A percentile compares a stretch with the other conserved stretches of the same genome.
phyloP scores from a whole-genome alignment of 106 monocot species.

The Allium cepa region DNA sequence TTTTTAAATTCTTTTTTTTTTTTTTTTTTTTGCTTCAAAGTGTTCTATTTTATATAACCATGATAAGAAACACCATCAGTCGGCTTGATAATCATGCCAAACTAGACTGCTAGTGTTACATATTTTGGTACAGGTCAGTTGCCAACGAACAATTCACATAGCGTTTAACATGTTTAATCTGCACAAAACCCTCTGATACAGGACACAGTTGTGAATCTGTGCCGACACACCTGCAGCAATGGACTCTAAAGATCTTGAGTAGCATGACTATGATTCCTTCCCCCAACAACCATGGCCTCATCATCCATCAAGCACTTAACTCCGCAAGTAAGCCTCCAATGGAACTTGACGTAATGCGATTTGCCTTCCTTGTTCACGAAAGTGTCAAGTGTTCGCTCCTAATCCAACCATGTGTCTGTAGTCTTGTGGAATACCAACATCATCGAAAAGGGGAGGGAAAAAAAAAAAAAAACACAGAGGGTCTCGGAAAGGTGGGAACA shows the following conservation, averaged over 20 bases:
- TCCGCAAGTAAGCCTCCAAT: slow-evolving; percentile 82
- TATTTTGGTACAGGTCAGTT: too few species aligned
- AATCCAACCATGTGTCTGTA: slow-evolving; percentile 93
- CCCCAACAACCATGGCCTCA: slow-evolving; percentile 48
- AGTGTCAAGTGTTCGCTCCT: slow-evolving; percentile 84
- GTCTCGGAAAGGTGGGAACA: slow-evolving; percentile 66
- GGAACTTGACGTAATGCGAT: slow-evolving; percentile 68
- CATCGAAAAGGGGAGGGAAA: slow-evolving; percentile 95
- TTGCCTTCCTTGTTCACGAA: slow-evolving; percentile 63
- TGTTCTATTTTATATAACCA: too few species aligned
- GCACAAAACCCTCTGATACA: too few species aligned
- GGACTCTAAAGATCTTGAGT: slow-evolving; percentile 89
- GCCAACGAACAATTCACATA: too few species aligned
- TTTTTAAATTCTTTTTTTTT: too few species aligned
- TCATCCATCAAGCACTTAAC: slow-evolving; percentile 56
- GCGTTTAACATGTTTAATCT: too few species aligned
- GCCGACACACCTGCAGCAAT: slow-evolving; percentile 39
- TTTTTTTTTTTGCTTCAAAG: too few species aligned
- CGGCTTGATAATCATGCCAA: too few species aligned
- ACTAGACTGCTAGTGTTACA: too few species aligned
- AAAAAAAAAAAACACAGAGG: slow-evolving; percentile 86
- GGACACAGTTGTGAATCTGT: too few species aligned
- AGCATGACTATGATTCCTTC: slow-evolving; percentile 76
- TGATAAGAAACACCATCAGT: too few species aligned
- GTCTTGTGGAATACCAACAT: slow-evolving; percentile 66